Evolutionary conservation across 2,329 filamentous ascomycete genomes (phyloP).

Genomic region (Aureobasidium sp.): DNA sequence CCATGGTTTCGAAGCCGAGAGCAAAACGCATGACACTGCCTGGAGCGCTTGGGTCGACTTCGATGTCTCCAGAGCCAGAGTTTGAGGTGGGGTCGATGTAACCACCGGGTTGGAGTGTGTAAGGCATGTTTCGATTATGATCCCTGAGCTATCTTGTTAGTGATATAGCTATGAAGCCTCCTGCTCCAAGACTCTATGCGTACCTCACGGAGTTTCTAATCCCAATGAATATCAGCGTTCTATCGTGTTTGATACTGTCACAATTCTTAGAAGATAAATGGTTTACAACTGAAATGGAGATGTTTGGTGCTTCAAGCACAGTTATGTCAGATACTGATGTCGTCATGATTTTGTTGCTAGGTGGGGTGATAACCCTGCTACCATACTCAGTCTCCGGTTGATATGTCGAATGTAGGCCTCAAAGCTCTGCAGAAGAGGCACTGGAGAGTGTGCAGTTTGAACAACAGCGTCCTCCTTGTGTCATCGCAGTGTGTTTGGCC

Average conservation of each 20-base stretch:
- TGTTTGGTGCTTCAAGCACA: too few relatives aligned
- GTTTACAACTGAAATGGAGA: too few relatives aligned
- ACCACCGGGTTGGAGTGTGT: background rate
- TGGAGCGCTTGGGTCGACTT: constrained; percentile 4
- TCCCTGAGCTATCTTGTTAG: background rate
- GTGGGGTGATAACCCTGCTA: too few relatives aligned
- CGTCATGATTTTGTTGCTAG: too few relatives aligned
- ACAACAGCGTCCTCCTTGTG: too few relatives aligned
- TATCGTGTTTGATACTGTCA: background rate
- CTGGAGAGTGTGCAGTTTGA: too few relatives aligned
- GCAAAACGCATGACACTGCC: background rate
- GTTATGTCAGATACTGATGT: too few relatives aligned
- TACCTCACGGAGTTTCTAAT: too few relatives aligned
- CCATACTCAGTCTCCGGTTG: too few relatives aligned
- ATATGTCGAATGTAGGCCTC: too few relatives aligned
- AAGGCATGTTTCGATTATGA: background rate
- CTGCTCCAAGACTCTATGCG: background rate
- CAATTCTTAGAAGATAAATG: background rate
- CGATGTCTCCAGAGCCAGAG: background rate
- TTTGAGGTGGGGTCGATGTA: constrained; percentile 5
- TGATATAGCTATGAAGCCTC: background rate
- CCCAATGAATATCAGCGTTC: background rate
- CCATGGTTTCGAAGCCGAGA: background rate
- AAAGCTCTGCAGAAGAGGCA: too few relatives aligned
- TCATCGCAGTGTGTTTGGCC: too few relatives aligned